Evolutionary conservation across 2,329 filamentous ascomycete genomes (phyloP), one percentile per base, ranked within the genome.

Genomic region (Fusarium nurragi): DNA sequence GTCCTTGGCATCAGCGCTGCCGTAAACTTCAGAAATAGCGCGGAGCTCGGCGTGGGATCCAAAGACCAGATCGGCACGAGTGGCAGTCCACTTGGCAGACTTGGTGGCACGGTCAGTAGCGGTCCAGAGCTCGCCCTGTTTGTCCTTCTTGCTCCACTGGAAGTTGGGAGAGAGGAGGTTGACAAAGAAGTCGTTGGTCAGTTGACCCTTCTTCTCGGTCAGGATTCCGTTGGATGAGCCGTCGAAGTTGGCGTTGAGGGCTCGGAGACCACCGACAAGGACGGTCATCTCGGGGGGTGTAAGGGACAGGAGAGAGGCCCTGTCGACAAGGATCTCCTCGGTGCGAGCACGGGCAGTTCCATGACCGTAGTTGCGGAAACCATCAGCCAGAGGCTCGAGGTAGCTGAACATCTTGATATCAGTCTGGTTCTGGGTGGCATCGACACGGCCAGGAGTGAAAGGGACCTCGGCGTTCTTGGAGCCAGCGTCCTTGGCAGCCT

Each of bases 161-260:
- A 84, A 90, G 76, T 77, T 79, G 71, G 83, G 85, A 72, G 92
- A 90, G 22, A 94, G 84, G 3, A 94, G 82, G 79, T 93, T 93
- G 77, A 91, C 84, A 73, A 94, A 94, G 84, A 92, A 94, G 79
- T 93, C 91, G 77, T 91, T 93, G 73, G 87, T 91, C 70, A 94
- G 82, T 68, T 86, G 77, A 38, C 91, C 91, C 1, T 89, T 88
- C 9, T 81, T 82, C 68, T 83, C 81, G 54, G 91, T 94, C 72
- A 93, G 82, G 56, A 93, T 83, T 58, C 91, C 91, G 56, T 86
- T 77, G 22, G 80, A 74, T 1, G 89, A 91, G 38, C 88, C 88
- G 69, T 93, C 89, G 64, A 82, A 91, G 82, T 93, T 94, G 74
- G 85, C 80, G 73, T 87, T 86, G 49, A 94, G 80, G 2, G 82